These are phyloP conservation scores for Colletotrichum costaricense DNA, from an alignment of 2,329 filamentous ascomycete genomes.

Conservation along the genomic window DNA sequence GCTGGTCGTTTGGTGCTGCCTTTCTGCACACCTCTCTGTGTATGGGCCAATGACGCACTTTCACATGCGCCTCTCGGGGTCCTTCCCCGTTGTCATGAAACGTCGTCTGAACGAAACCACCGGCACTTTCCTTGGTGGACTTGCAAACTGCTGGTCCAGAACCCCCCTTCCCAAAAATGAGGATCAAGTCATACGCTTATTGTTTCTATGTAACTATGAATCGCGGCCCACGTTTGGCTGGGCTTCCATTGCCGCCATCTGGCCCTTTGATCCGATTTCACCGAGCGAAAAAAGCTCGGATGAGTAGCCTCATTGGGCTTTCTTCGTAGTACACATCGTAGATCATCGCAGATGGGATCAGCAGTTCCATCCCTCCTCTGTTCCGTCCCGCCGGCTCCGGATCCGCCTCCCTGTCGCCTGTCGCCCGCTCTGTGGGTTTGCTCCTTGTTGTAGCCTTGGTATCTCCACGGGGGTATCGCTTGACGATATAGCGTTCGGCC, in stretches of 20 bases:
- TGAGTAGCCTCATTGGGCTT: conserved; percentile 23
- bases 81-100: conserved; percentile 23
- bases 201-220: conserved; percentile 26
- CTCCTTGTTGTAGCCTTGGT: neutral
- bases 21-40: neutral
- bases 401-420: conserved; percentile 3
- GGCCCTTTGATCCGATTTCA: conserved; percentile 19
- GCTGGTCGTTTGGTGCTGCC: neutral
- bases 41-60: conserved; percentile 33
- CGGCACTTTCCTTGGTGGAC: neutral
- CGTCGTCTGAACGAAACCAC: conserved; percentile 17
- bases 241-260: conserved; percentile 18
- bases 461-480: neutral
- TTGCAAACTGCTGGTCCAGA: neutral
- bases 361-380: neutral
- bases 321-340: neutral
- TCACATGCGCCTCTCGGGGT: conserved; percentile 27
- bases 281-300: conserved; percentile 23
- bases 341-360: conserved; percentile 4
- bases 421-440: neutral
- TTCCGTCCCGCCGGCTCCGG: neutral
- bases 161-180: neutral
- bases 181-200: conserved; percentile 18
- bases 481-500: conserved; percentile 12
- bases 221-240: conserved; percentile 1